These are phyloP conservation scores for Graphilbum fragrans DNA, from an alignment of 2,329 filamentous ascomycete species.

Conservation along the genomic window DNA sequence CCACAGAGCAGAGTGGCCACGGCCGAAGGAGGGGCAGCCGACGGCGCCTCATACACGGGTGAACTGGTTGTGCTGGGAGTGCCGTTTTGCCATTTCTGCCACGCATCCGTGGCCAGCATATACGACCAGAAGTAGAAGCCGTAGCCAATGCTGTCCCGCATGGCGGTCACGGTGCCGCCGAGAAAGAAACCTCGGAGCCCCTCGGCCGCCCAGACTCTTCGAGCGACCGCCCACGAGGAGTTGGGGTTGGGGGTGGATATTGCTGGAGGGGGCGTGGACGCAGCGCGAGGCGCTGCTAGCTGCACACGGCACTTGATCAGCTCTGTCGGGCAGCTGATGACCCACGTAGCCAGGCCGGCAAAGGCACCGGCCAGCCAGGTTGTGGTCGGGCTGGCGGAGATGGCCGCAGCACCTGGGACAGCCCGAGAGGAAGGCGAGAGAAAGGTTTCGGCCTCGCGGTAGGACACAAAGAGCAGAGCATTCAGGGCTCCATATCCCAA, in stretches of 20 bases:
- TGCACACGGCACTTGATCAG: slow-evolving; percentile 84
- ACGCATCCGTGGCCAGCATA: slow-evolving; percentile 53
- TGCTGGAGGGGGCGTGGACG: slow-evolving; percentile 13
- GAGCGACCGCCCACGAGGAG: slow-evolving; percentile 54
- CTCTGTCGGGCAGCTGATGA: slow-evolving; percentile 80
- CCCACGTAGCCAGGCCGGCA: slow-evolving; percentile 75
- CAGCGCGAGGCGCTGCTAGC: slow-evolving; percentile 23
- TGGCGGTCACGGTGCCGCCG: slow-evolving; percentile 68
- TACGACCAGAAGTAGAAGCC: slow-evolving; percentile 97
- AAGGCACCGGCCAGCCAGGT: slow-evolving; percentile 70
- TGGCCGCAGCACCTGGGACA: background rate
- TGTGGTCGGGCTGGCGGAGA: slow-evolving; percentile 29
- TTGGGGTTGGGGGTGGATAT: slow-evolving; percentile 2
- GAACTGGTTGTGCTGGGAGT: slow-evolving; percentile 12
- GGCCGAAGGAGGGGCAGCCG: background rate
- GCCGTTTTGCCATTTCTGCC: slow-evolving; percentile 1
- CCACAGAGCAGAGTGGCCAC: slow-evolving; percentile 65
- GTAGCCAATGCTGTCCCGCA: slow-evolving; percentile 84
- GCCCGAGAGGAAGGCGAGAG: slow-evolving; percentile 29
- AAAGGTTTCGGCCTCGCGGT: slow-evolving; percentile 67
- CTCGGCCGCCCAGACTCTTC: slow-evolving; percentile 40
- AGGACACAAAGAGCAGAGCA: slow-evolving; percentile 77
- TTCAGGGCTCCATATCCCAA: slow-evolving; percentile 86
- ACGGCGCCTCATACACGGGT: background rate
- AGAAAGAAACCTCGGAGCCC: slow-evolving; percentile 64